Evolutionary conservation across 139 green algal species (phyloP), one percentile per base, ranked within the genome.

Genomic region (Coelastrella sp.): DNA sequence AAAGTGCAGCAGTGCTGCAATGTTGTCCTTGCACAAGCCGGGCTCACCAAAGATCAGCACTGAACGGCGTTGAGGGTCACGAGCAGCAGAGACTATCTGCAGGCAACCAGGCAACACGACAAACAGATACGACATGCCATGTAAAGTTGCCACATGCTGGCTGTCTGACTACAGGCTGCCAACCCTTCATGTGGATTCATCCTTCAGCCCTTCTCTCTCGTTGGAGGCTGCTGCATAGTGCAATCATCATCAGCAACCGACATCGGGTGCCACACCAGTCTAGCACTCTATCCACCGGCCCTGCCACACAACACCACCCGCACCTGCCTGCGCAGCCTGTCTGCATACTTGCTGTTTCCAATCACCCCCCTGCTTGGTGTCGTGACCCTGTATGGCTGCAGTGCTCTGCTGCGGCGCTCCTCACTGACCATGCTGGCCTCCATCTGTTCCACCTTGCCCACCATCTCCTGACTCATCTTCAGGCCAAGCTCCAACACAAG

Each of bases 21-120:
- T 73, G 76, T 92, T 91, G 51, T 90, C 83, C 86, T 96, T 96
- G 48, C 93, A 59, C 57, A 96, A 77, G 0, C 93, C 93, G 6
- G 89, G 91, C 89, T 96, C 93, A 2, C 93, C 93, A 85, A 95
- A 94, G 0, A 96, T 71, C 6, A 94, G 59, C 19, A 93, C 85
- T 5, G 91, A 89, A 2, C 23, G 32, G n/a, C 83, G 73, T 60
- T n/a, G 8, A n/a, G 57, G 51, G 57, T 87, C 82, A 15, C 71
- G 53, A n/a, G 82, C 69, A 38, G 82, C 69, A 30, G 19, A 11
- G 17, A 87, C 71, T 25, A 86, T 80, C 80, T 79, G 50, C 75
- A 69, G 34, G n/a, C n/a, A n/a, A n/a, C n/a, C n/a, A n/a, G n/a
- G n/a, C n/a, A n/a, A n/a, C n/a, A n/a, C n/a, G n/a, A n/a, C n/a